Percentiles rank a stretch among this genome's conserved stretches.
Conservation (phyloP, 352 stramenopile species). For the Pythium plurisporium region DNA sequence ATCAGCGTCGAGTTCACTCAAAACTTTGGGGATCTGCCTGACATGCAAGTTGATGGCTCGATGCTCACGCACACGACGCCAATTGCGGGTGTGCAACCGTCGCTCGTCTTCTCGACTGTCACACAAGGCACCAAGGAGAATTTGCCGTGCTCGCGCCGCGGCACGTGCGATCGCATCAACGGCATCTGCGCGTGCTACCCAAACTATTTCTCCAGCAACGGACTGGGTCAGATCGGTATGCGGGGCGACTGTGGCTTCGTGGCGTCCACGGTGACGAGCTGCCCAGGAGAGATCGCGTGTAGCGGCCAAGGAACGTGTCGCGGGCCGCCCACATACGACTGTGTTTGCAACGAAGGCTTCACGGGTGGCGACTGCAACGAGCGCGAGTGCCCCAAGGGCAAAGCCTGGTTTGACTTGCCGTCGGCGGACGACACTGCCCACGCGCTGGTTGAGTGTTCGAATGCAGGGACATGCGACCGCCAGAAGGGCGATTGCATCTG, state of each 20-base stretch:
- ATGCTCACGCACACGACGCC: slow-evolving; percentile 46
- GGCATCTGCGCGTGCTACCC: slow-evolving; percentile 82
- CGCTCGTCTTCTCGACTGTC: slow-evolving; percentile 45
- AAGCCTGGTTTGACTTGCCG: slow-evolving; percentile 66
- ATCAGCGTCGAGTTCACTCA: slow-evolving; percentile 76
- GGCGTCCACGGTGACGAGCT: slow-evolving; percentile 48
- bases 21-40: slow-evolving; percentile 64
- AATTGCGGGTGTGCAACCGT: slow-evolving; percentile 30
- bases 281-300: slow-evolving; percentile 67
- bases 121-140: slow-evolving; percentile 89
- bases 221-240: slow-evolving; percentile 70
- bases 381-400: slow-evolving; percentile 54
- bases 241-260: slow-evolving; percentile 91
- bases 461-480: slow-evolving; percentile 63
- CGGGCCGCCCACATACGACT: slow-evolving; percentile 70
- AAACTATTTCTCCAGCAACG: slow-evolving; percentile 83
- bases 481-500: slow-evolving; percentile 69
- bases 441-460: slow-evolving; percentile 62
- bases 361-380: slow-evolving; percentile 69
- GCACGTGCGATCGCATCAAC: slow-evolving; percentile 65
- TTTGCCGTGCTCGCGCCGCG: slow-evolving; percentile 80
- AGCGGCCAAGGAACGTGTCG: slow-evolving; percentile 69
- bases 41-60: slow-evolving; percentile 53
- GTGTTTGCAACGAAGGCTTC: slow-evolving; percentile 76
- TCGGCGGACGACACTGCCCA: slow-evolving; percentile 46